Percentiles rank a stretch among this genome's conserved stretches.
These are phyloP conservation scores for Xylaria digitata DNA, from an alignment of 2,329 filamentous ascomycete species.

Conservation along the genomic window DNA sequence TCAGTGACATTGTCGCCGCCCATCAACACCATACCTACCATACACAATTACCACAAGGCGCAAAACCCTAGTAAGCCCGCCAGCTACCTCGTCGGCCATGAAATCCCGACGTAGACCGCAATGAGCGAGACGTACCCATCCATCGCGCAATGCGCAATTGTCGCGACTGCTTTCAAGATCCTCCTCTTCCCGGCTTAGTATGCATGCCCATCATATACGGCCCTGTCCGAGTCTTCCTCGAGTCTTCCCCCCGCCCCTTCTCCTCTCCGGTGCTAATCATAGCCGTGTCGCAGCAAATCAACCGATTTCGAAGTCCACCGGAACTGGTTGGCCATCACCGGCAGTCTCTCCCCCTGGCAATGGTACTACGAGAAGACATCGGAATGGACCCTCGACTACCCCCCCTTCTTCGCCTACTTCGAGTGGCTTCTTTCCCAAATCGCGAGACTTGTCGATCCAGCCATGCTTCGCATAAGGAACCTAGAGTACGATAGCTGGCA, in stretches of 20 bases:
- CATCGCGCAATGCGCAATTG: conserved; percentile 86
- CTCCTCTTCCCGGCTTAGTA: conserved; percentile 95
- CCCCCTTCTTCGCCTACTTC: conserved; percentile 97
- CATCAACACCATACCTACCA: conserved; percentile 7
- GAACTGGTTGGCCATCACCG: conserved; percentile 97
- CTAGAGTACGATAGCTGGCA: conserved; percentile 91
- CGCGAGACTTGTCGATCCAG: conserved; percentile 80
- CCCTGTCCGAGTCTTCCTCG: background rate
- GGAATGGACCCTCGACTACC: conserved; percentile 99
- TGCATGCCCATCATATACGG: conserved; percentile 54
- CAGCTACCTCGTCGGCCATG: conserved; percentile 33
- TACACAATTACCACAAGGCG: conserved; percentile 6
- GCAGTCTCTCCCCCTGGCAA: conserved; percentile 84
- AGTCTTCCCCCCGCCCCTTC: background rate
- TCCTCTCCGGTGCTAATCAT: background rate
- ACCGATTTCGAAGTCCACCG: conserved; percentile 99
- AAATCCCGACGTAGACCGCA: conserved; percentile 39
- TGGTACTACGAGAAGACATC: conserved; percentile 99
- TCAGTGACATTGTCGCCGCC: conserved; percentile 1
- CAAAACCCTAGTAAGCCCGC: conserved; percentile 7
- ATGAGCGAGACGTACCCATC: conserved; percentile 89
- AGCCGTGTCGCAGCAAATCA: conserved; percentile 76
- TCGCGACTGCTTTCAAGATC: conserved; percentile 89
- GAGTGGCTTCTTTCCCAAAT: conserved; percentile 91
- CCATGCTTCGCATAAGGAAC: conserved; percentile 84